A percentile compares a stretch with the other conserved stretches of the same genome.
These are phyloP conservation scores for Arthroderma sp. DNA, from an alignment of 2,329 filamentous ascomycete species.

Conservation along the genomic window DNA sequence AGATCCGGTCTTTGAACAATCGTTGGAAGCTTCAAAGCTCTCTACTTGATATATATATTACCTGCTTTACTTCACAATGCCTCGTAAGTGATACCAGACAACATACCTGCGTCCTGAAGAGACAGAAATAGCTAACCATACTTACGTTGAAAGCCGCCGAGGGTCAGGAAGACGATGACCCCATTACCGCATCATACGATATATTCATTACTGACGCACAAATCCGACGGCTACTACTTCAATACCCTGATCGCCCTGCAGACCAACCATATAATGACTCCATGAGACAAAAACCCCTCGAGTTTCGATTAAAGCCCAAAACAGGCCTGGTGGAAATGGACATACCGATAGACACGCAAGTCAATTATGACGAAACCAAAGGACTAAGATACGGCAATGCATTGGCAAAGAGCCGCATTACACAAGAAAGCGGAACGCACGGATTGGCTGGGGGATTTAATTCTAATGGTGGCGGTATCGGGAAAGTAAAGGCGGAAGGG, in stretches of 20 bases:
- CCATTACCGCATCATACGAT: conserved; percentile 63
- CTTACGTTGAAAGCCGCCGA: neutral
- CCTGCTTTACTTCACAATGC: neutral
- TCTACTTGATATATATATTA: neutral
- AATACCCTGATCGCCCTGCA: conserved; percentile 62
- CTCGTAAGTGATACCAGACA: conserved; percentile 1
- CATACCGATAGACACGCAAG: conserved; percentile 61
- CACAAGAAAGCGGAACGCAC: conserved; percentile 53
- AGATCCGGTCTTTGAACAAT: neutral
- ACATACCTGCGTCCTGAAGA: neutral
- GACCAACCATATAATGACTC: conserved; percentile 50
- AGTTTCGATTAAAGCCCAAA: conserved; percentile 68
- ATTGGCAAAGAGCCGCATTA: conserved; percentile 44
- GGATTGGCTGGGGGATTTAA: conserved; percentile 64
- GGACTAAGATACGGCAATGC: conserved; percentile 73
- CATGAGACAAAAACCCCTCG: conserved; percentile 47
- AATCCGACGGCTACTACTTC: conserved; percentile 64
- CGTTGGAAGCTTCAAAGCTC: neutral
- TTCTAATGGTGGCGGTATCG: conserved; percentile 20
- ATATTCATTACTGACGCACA: conserved; percentile 72
- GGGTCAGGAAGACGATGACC: conserved; percentile 41
- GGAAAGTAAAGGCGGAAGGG: conserved; percentile 14
- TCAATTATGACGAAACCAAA: conserved; percentile 72
- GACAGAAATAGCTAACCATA: neutral
- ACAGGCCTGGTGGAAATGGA: conserved; percentile 85